Percentiles rank a stretch among this genome's conserved stretches.
Evolutionary conservation across 257 asterid genomes (phyloP).

Genomic region (Marsdenia floribunda): DNA sequence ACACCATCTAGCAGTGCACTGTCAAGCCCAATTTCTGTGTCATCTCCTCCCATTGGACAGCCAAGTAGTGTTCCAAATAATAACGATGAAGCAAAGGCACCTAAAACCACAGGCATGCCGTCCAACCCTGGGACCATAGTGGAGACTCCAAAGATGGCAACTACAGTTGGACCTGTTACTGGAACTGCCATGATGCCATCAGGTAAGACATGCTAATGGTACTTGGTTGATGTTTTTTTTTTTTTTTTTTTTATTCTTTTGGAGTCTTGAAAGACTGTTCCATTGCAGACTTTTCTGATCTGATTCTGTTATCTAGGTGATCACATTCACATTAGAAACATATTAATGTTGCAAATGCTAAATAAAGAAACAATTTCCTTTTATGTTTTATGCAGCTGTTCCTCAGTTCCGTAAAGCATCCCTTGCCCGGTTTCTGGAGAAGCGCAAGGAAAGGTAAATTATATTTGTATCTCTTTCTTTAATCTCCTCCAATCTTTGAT

Average conservation of each 20-base stretch:
- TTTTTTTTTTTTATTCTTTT: background rate
- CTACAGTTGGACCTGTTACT: slow-evolving; percentile 41
- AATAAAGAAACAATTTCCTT: background rate
- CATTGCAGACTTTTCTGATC: background rate
- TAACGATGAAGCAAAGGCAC: slow-evolving; percentile 31
- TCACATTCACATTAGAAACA: background rate
- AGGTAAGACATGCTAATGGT: slow-evolving; percentile 35
- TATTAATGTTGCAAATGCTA: background rate
- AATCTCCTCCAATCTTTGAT: background rate
- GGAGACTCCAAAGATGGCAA: slow-evolving; percentile 40
- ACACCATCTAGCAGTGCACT: slow-evolving; percentile 37
- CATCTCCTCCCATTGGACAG: slow-evolving; percentile 53
- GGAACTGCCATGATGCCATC: slow-evolving; percentile 39
- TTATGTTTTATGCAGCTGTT: slow-evolving; percentile 44
- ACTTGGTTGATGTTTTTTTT: background rate
- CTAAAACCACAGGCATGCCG: slow-evolving; percentile 31
- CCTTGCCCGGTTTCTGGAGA: slow-evolving; percentile 75
- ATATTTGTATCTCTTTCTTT: background rate
- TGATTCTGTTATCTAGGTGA: background rate
- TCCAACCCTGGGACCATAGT: slow-evolving; percentile 26
- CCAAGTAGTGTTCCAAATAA: slow-evolving; percentile 25
- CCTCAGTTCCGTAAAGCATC: slow-evolving; percentile 86
- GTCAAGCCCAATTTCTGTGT: slow-evolving; percentile 58
- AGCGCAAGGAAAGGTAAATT: slow-evolving; percentile 77
- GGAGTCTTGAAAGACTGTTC: background rate